Conservation (phyloP, 208 protist genomes). For the Acanthamoeba royreba region DNA sequence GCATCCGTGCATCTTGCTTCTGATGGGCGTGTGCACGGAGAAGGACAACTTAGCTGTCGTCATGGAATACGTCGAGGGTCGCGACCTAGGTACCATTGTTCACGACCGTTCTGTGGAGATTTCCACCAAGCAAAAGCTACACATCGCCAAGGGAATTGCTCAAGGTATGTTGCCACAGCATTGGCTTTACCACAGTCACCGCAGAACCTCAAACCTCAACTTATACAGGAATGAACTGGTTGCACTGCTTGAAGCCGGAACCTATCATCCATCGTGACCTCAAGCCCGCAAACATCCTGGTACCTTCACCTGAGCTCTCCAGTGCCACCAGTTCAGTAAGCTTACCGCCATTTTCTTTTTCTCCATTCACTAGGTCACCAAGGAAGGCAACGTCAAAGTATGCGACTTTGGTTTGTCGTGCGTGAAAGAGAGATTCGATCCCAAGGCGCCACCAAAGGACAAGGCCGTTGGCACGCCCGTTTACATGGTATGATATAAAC, state of each 20-base stretch:
- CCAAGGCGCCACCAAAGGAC: neutral
- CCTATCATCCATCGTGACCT: constrained; percentile 46
- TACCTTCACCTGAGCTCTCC: neutral
- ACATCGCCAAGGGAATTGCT: constrained; percentile 28
- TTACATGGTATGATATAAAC: neutral
- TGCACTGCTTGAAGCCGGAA: constrained; percentile 34
- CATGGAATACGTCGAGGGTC: constrained; percentile 16
- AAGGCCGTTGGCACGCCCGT: neutral
- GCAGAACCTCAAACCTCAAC: neutral
- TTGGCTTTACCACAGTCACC: neutral
- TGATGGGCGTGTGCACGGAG: constrained; percentile 38
- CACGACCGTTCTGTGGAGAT: neutral
- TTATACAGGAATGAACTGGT: constrained; percentile 10
- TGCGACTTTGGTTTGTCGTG: constrained; percentile 31
- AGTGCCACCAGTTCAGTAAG: neutral
- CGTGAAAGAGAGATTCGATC: neutral
- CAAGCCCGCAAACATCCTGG: constrained; percentile 23
- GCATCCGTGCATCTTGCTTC: neutral
- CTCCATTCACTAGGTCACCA: neutral
- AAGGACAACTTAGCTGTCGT: neutral
- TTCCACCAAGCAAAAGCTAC: neutral
- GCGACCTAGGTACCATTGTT: neutral
- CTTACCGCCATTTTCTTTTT: neutral
- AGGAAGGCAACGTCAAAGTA: constrained; percentile 31
- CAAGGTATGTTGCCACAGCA: neutral